phyloP scores from a whole-genome alignment of 345 rosid genomes.

The Salix dunnii region DNA sequence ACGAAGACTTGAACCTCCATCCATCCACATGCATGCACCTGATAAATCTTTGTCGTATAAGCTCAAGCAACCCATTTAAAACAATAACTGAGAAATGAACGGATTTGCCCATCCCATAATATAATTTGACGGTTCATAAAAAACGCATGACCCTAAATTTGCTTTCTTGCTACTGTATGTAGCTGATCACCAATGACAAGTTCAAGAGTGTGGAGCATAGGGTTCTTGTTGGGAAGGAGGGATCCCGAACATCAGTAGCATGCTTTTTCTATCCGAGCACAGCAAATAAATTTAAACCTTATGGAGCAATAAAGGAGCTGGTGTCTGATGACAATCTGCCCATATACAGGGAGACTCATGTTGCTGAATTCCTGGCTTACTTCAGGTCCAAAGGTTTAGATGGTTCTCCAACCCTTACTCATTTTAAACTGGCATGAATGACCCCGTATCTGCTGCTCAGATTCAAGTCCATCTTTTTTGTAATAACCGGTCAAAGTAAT shows the following conservation, averaged over 20 bases:
- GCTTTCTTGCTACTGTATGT: neutral
- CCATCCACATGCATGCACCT: neutral
- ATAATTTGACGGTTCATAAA: neutral
- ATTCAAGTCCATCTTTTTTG: neutral
- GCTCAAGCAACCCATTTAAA: neutral
- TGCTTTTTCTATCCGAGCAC: conserved; percentile 41
- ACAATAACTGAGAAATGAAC: neutral
- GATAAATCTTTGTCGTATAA: neutral
- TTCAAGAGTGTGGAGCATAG: conserved; percentile 42
- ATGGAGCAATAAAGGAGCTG: conserved; percentile 42
- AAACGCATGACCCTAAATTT: neutral
- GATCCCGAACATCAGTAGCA: conserved; percentile 33
- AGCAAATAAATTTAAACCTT: conserved; percentile 23
- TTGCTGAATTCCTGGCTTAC: conserved; percentile 31
- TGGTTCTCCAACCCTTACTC: conserved; percentile 36
- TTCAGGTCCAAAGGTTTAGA: conserved; percentile 42
- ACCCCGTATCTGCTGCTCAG: neutral
- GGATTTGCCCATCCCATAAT: neutral
- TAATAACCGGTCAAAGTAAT: neutral
- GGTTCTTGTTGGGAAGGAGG: conserved; percentile 19
- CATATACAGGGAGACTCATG: conserved; percentile 31
- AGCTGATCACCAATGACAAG: conserved; percentile 34
- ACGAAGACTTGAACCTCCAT: neutral
- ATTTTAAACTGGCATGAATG: conserved; percentile 24
- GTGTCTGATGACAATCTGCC: conserved; percentile 29